These are phyloP conservation scores for Litsea cubeba DNA, from an alignment of 164 flowering plant species.

Conservation along the genomic window DNA sequence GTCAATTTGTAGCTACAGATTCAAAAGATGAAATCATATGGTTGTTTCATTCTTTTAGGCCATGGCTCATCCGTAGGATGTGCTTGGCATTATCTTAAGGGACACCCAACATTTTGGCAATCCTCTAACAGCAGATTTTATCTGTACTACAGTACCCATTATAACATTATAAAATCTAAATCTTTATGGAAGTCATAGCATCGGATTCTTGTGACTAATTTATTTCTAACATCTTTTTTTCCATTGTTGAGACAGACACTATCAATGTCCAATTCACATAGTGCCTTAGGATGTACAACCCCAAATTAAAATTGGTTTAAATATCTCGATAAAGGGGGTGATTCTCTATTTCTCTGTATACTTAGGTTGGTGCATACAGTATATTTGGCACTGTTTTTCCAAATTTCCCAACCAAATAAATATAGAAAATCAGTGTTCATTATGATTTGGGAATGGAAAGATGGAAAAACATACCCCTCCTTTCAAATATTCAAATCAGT, in stretches of 20 bases:
- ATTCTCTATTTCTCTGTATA: neutral
- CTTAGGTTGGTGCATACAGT: neutral
- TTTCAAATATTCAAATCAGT: too few species aligned
- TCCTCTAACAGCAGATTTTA: too few species aligned
- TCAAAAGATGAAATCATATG: neutral
- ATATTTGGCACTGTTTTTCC: neutral
- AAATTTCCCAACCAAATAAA: neutral
- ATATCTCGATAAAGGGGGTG: neutral
- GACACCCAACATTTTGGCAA: too few species aligned
- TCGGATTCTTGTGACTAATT: too few species aligned
- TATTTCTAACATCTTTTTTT: neutral
- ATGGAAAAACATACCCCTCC: neutral
- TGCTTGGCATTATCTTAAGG: too few species aligned
- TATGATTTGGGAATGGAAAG: neutral
- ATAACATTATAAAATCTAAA: too few species aligned
- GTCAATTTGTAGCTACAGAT: neutral
- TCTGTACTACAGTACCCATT: too few species aligned
- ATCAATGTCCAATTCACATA: neutral
- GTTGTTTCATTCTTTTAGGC: neutral
- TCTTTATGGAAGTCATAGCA: too few species aligned
- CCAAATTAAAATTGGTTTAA: neutral
- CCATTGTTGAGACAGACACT: neutral
- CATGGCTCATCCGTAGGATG: too few species aligned
- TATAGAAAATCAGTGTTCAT: neutral
- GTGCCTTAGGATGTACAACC: neutral